phyloP scores from a whole-genome alignment of 805 yeast species.

The Tetrapisispora namnaoensis region DNA sequence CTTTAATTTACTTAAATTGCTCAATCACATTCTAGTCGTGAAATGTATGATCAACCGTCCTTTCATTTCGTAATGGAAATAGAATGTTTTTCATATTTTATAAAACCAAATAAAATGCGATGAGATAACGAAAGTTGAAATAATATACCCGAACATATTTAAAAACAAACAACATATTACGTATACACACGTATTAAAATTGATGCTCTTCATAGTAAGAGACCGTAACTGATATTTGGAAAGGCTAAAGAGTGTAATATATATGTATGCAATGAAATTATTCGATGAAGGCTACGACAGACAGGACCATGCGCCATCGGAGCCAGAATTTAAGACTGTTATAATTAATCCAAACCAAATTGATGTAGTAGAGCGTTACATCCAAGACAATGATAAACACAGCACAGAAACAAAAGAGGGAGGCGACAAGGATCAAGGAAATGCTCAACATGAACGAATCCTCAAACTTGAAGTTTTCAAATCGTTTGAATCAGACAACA shows the following conservation, averaged over 20 bases:
- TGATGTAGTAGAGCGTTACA: background rate
- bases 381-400: background rate
- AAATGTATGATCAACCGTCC: too few species aligned
- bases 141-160: too few species aligned
- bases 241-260: too few species aligned
- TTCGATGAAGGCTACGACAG: slow-evolving; percentile 2
- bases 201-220: background rate
- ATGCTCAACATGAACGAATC: background rate
- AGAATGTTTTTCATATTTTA: too few species aligned
- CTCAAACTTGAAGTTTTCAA: background rate
- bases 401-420: background rate
- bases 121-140: background rate
- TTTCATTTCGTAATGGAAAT: too few species aligned
- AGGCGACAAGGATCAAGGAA: background rate
- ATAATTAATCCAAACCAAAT: slow-evolving; percentile 3
- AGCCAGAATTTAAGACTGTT: background rate
- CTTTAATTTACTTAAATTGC: too few species aligned
- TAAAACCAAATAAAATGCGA: background rate
- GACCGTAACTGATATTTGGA: background rate
- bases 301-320: background rate
- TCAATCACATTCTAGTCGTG: too few species aligned
- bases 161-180: too few species aligned
- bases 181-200: too few species aligned
- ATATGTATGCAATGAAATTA: background rate
- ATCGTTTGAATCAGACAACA: background rate